Conservation (phyloP, 768 basidiomycete genomes). For the Termitomyces sp. region DNA sequence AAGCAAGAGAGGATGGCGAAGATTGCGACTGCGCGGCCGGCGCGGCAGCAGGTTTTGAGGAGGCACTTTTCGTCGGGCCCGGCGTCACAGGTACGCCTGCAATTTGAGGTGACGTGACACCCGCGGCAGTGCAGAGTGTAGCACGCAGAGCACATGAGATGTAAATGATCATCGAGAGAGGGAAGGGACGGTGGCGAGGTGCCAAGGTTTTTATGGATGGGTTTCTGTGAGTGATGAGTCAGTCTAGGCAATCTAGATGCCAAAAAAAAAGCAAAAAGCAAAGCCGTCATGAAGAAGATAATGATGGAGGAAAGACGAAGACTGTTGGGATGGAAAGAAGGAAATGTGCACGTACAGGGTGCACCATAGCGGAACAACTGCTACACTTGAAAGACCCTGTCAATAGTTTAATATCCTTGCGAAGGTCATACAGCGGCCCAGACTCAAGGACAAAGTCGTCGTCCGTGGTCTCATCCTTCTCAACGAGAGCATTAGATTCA, state of each 20-base stretch:
- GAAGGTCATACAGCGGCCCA: constrained; percentile 2
- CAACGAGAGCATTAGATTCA: neutral
- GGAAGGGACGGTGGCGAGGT: neutral
- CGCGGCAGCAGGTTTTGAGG: constrained; percentile 10
- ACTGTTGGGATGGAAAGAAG: neutral
- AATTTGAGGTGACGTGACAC: constrained; percentile 1
- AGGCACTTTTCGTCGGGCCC: neutral
- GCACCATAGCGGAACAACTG: neutral
- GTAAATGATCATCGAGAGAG: constrained; percentile 1
- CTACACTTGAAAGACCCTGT: constrained; percentile 5
- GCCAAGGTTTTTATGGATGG: neutral
- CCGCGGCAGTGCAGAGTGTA: constrained; percentile 9
- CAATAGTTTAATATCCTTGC: neutral
- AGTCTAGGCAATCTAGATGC: neutral
- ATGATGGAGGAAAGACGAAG: neutral
- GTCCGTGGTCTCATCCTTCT: neutral
- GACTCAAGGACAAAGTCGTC: neutral
- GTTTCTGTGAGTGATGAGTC: neutral
- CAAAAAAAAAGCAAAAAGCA: neutral
- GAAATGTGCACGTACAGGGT: constrained; percentile 2
- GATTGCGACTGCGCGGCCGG: constrained; percentile 10
- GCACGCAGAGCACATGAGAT: constrained; percentile 8
- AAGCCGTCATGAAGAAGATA: neutral
- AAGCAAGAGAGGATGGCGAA: constrained; percentile 9
- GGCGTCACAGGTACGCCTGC: constrained; percentile 3